Conservation (phyloP, 306 rosid species). For the Lithocarpus polystachyus region DNA sequence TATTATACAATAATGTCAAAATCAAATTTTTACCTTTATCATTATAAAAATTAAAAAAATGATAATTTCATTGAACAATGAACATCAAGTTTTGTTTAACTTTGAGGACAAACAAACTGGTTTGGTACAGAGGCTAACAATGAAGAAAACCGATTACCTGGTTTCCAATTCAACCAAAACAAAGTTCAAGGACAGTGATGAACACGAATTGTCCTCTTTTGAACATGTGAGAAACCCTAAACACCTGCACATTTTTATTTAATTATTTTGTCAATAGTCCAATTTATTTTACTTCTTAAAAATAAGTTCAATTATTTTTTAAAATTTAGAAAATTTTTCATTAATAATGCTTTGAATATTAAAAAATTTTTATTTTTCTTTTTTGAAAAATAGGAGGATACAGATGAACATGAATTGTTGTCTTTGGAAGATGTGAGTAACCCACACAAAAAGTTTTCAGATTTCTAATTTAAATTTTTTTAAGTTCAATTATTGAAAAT, state of each 20-base stretch:
- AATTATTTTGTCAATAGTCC: neutral
- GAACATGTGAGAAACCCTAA: slow-evolving; percentile 33
- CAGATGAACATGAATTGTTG: slow-evolving; percentile 22
- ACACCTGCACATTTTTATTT: neutral
- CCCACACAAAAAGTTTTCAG: neutral
- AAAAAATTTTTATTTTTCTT: too few species aligned
- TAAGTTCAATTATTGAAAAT: neutral
- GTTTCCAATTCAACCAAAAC: slow-evolving; percentile 19
- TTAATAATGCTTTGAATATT: too few species aligned
- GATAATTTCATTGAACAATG: neutral
- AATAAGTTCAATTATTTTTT: neutral
- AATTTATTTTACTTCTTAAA: too few species aligned
- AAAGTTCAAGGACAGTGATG: slow-evolving; percentile 28
- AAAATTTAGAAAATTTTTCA: too few species aligned
- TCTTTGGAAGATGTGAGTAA: slow-evolving; percentile 26
- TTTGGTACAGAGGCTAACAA: neutral
- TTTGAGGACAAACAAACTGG: neutral
- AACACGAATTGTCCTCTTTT: slow-evolving; percentile 27
- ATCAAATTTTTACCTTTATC: too few species aligned
- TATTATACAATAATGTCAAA: too few species aligned
- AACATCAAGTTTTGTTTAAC: neutral
- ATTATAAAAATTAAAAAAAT: too few species aligned
- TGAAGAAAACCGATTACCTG: slow-evolving; percentile 20
- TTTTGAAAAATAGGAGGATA: slow-evolving; percentile 8
- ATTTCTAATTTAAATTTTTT: neutral